Percentiles rank a stretch among this genome's conserved stretches.
These are phyloP conservation scores for Nyssa sinensis DNA, from an alignment of 148 eudicot species.

Conservation along the genomic window DNA sequence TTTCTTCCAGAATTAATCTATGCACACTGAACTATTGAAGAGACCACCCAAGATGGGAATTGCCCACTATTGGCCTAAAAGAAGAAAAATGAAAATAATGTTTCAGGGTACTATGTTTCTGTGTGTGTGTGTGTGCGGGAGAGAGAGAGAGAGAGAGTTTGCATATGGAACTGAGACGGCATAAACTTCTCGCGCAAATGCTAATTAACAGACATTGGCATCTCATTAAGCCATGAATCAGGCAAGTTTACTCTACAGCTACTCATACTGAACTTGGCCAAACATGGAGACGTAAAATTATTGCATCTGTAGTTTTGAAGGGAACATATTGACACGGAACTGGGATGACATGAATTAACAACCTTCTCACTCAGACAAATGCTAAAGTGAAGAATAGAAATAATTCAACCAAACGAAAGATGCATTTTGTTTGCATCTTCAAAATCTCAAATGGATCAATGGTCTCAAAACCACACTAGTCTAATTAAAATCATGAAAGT, in stretches of 20 bases:
- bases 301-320: too few species aligned
- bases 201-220: neutral
- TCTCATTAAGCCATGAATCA: too few species aligned
- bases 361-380: neutral
- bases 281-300: too few species aligned
- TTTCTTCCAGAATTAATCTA: slow-evolving; percentile 1
- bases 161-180: neutral
- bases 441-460: neutral
- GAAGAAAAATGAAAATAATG: neutral
- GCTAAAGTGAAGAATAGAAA: neutral
- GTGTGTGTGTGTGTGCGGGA: neutral
- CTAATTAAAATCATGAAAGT: too few species aligned
- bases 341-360: too few species aligned
- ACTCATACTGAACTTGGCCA: too few species aligned
- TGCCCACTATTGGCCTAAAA: neutral
- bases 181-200: too few species aligned
- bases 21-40: neutral
- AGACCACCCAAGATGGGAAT: neutral
- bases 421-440: too few species aligned
- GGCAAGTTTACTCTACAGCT: neutral
- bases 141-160: neutral
- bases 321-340: too few species aligned
- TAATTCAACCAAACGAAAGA: too few species aligned
- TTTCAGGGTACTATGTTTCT: neutral
- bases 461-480: too few species aligned